Evolutionary conservation across 768 basidiomycete species (phyloP).

Genomic region (Paxillus involutus): DNA sequence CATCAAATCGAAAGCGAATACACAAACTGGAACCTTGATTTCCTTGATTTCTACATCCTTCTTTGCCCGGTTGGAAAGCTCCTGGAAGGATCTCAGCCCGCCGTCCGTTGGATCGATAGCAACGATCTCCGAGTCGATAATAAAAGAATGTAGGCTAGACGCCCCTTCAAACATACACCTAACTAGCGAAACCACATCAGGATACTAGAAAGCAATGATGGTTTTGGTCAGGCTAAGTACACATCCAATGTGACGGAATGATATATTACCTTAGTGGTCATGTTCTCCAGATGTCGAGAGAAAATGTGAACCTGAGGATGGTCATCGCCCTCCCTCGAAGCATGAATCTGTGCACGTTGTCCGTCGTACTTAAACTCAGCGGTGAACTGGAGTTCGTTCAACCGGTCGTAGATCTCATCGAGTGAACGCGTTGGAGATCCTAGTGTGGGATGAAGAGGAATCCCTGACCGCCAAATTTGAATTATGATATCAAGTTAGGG

Average conservation of each 20-base stretch:
- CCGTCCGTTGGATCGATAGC: constrained; percentile 70
- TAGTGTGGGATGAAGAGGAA: constrained; percentile 83
- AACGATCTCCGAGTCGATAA: constrained; percentile 86
- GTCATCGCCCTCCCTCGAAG: constrained; percentile 26
- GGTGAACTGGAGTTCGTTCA: constrained; percentile 66
- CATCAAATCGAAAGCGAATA: constrained; percentile 91
- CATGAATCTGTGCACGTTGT: constrained; percentile 83
- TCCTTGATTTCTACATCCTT: constrained; percentile 78
- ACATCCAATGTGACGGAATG: not conserved
- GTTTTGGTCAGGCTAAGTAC: constrained; percentile 6
- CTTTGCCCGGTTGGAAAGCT: constrained; percentile 79
- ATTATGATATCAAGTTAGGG: constrained; percentile 8
- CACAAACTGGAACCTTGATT: constrained; percentile 76
- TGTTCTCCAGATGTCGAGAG: constrained; percentile 88
- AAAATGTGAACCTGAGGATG: constrained; percentile 60
- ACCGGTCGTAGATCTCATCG: constrained; percentile 74
- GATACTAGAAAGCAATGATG: constrained; percentile 55
- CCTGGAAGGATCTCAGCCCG: constrained; percentile 77
- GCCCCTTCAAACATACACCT: constrained; percentile 45
- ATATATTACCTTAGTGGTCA: constrained; percentile 75
- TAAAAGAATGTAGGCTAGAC: constrained; percentile 56
- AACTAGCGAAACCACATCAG: constrained; percentile 69
- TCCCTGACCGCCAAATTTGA: constrained; percentile 43
- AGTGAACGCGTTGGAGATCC: constrained; percentile 86
- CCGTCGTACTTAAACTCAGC: constrained; percentile 95